Conservation (phyloP, 129 eudicot genomes). For the Escallonia herrerae region DNA sequence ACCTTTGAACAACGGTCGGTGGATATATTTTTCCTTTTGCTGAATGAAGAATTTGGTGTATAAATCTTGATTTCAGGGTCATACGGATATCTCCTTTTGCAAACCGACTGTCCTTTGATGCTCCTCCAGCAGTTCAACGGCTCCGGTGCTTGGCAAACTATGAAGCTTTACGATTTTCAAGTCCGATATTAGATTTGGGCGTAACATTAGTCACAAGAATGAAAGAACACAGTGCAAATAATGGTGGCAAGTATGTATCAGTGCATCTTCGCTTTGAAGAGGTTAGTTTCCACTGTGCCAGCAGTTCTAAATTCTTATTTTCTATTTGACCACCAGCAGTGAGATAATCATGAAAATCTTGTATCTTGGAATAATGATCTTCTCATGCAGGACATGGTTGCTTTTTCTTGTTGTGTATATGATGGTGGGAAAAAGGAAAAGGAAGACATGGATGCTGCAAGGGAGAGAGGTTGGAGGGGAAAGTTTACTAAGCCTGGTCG, state of each 20-base stretch:
- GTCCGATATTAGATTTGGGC: slow-evolving; percentile 54
- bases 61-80: slow-evolving; percentile 39
- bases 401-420: slow-evolving; percentile 94
- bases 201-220: slow-evolving; percentile 79
- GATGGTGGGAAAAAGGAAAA: slow-evolving; percentile 81
- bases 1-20: background rate
- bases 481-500: slow-evolving; percentile 90
- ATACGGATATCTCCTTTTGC: slow-evolving; percentile 99
- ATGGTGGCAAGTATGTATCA: slow-evolving; percentile 83
- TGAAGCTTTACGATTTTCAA: slow-evolving; percentile 82
- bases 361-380: slow-evolving; percentile 3
- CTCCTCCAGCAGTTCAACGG: slow-evolving; percentile 85
- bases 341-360: slow-evolving; percentile 12
- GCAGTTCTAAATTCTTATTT: background rate
- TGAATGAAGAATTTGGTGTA: slow-evolving; percentile 1
- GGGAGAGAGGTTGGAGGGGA: slow-evolving; percentile 98
- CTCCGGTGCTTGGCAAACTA: slow-evolving; percentile 95
- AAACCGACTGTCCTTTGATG: slow-evolving; percentile 91
- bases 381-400: slow-evolving; percentile 86
- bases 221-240: slow-evolving; percentile 74
- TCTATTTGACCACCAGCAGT: background rate
- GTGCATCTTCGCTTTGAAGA: slow-evolving; percentile 99
- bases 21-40: background rate
- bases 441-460: slow-evolving; percentile 89
- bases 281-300: slow-evolving; percentile 40